These are phyloP conservation scores for Lactarius hatsudake DNA, from an alignment of 768 basidiomycete genomes.

Conservation along the genomic window DNA sequence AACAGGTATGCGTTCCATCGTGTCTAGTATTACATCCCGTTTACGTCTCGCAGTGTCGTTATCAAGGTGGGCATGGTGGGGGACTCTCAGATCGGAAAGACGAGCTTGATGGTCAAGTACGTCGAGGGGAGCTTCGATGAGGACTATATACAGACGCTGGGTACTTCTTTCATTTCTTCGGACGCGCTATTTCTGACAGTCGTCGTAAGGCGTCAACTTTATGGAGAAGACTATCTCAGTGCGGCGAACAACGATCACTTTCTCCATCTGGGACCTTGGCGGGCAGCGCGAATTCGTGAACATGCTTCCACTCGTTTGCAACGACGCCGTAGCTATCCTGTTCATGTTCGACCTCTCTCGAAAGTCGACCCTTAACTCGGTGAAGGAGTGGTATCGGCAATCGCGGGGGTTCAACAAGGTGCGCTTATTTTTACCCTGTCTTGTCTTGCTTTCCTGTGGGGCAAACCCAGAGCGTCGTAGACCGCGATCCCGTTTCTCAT, in stretches of 20 bases:
- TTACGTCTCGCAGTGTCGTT: constrained; percentile 61
- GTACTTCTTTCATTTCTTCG: constrained; percentile 41
- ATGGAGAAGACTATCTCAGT: constrained; percentile 99
- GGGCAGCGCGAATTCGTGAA: constrained; percentile 99
- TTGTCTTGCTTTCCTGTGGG: background rate
- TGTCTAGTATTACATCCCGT: background rate
- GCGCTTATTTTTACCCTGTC: constrained; percentile 29
- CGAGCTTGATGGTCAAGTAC: constrained; percentile 99
- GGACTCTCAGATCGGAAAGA: constrained; percentile 99
- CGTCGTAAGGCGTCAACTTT: constrained; percentile 81
- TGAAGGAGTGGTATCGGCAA: constrained; percentile 99
- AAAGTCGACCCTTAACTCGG: constrained; percentile 95
- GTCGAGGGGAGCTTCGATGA: constrained; percentile 98
- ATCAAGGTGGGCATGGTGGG: constrained; percentile 99
- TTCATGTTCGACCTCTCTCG: constrained; percentile 99
- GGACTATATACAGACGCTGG: constrained; percentile 99
- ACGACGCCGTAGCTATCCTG: constrained; percentile 98
- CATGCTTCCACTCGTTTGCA: constrained; percentile 97
- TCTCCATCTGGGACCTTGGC: constrained; percentile 98
- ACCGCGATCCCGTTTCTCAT: constrained; percentile 98
- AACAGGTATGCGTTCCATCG: constrained; percentile 50
- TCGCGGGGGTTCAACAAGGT: constrained; percentile 99
- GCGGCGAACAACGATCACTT: constrained; percentile 96
- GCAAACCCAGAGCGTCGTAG: constrained; percentile 41
- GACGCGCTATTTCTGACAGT: constrained; percentile 13